Evolutionary conservation across 148 eudicot species (phyloP), one percentile per base, ranked within the genome.

Genomic region (Amaranthus cruentus): DNA sequence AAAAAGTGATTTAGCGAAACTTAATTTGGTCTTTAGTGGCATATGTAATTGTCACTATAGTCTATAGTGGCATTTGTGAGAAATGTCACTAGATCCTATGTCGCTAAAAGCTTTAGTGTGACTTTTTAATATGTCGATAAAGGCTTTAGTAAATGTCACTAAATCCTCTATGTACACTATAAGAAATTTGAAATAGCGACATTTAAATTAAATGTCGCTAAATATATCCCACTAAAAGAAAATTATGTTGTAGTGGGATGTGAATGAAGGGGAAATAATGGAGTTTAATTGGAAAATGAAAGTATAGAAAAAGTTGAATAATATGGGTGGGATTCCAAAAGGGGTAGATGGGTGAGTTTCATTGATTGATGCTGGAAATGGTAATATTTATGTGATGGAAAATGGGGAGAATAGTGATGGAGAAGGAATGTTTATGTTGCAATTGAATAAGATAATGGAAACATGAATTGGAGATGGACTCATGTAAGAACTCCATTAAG

Each of bases 221-320:
- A 18, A 18, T 18, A 18, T 18, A 18, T 18, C 18, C 18, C 18
- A 18, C 18, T 18, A 18, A 18, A 18, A 18, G 18, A 18, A 18
- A 18, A 18, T 18, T 18, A 18, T 18, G 18, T 0, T 18, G 18
- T 18, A 18, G 18, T 18, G 18, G 84, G 4, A 55, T 13, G 58
- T 71, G 51, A 28, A 70, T 0, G 71, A 46, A 0, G 83, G 79
- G 4, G 81, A 77, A 8, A 59, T 69, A 55, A 84, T 14, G 15
- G 78, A 81, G 56, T 81, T 75, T 5, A 75, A 84, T 18, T 78
- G 79, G 76, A 82, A 58, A 6, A 84, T 75, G 0, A 75, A 5
- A 47, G 51, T 18, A 12, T 84, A 84, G 86, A 81, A 65, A 18
- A 58, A 5, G 9, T 4, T 69, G 51, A 28, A 28, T 28, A 69